phyloP scores from a whole-genome alignment of 495 filamentous ascomycete species.

The Penicillium taxi region DNA sequence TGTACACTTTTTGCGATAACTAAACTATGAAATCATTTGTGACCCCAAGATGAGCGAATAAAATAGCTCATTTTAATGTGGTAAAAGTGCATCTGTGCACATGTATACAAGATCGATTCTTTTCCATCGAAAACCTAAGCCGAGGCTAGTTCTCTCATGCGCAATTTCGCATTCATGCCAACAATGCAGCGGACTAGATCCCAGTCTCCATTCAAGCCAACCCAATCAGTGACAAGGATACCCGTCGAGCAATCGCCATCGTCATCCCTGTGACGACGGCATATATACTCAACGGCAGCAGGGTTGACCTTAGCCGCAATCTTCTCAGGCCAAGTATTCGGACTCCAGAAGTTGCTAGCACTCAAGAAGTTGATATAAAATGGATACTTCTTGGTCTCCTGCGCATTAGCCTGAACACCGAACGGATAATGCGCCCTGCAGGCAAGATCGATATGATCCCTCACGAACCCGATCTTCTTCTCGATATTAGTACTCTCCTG shows the following conservation, averaged over 20 bases:
- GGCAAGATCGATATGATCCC: constrained; percentile 67
- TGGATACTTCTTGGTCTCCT: constrained; percentile 43
- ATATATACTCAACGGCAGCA: constrained; percentile 73
- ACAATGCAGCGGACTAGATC: constrained; percentile 83
- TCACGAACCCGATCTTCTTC: constrained; percentile 67
- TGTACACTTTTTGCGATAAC: constrained; percentile 18
- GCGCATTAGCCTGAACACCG: constrained; percentile 23
- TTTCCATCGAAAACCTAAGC: background rate
- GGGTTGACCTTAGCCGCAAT: constrained; percentile 91
- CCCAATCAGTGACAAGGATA: constrained; percentile 89
- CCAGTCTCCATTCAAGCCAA: constrained; percentile 86
- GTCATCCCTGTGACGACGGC: constrained; percentile 52
- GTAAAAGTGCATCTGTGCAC: too few species aligned
- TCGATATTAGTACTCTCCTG: constrained; percentile 64
- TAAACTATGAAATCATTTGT: background rate
- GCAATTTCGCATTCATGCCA: constrained; percentile 78
- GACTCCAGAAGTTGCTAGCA: constrained; percentile 88
- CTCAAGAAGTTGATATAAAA: constrained; percentile 88
- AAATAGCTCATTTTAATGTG: background rate
- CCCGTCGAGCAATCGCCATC: constrained; percentile 78
- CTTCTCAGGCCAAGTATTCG: constrained; percentile 85
- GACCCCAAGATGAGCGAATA: too few species aligned
- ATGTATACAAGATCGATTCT: too few species aligned
- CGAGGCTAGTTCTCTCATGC: constrained; percentile 31
- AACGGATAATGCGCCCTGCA: constrained; percentile 41